phyloP scores from a whole-genome alignment of 169 alveolate genomes.

The Theileria sp. region DNA sequence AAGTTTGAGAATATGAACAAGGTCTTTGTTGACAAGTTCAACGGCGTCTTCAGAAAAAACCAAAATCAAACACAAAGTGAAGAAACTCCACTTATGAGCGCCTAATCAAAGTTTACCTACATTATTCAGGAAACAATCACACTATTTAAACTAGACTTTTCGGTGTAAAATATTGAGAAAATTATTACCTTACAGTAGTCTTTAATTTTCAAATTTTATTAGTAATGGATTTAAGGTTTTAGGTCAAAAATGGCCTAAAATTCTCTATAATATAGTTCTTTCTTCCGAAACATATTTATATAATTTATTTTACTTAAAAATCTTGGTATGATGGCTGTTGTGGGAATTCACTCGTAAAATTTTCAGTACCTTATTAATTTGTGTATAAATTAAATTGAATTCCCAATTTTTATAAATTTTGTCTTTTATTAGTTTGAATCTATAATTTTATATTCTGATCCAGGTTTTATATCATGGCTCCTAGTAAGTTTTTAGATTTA shows the following conservation, averaged over 20 bases:
- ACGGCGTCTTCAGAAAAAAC: constrained; percentile 13
- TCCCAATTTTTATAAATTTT: neutral
- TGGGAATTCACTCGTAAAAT: neutral
- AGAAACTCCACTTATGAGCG: constrained; percentile 13
- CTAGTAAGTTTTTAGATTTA: constrained; percentile 2
- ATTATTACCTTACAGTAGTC: neutral
- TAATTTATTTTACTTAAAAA: too few species aligned
- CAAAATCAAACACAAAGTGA: neutral
- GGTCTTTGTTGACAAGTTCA: constrained; percentile 14
- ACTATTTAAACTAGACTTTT: neutral
- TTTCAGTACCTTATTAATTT: neutral
- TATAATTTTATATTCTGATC: neutral
- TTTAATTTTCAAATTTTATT: too few species aligned
- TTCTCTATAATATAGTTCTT: neutral
- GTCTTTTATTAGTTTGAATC: neutral
- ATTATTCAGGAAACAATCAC: neutral
- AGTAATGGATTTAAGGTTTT: neutral
- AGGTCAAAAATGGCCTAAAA: neutral
- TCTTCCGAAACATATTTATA: neutral
- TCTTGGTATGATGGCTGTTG: neutral
- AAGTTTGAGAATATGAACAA: constrained; percentile 12
- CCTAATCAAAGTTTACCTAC: neutral
- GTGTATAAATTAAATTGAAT: neutral
- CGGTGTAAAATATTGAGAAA: neutral
- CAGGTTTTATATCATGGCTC: neutral